Evolutionary conservation across 306 rosid species (phyloP), one percentile per base, ranked within the genome.

Genomic region (Hylodesmum podocarpum): DNA sequence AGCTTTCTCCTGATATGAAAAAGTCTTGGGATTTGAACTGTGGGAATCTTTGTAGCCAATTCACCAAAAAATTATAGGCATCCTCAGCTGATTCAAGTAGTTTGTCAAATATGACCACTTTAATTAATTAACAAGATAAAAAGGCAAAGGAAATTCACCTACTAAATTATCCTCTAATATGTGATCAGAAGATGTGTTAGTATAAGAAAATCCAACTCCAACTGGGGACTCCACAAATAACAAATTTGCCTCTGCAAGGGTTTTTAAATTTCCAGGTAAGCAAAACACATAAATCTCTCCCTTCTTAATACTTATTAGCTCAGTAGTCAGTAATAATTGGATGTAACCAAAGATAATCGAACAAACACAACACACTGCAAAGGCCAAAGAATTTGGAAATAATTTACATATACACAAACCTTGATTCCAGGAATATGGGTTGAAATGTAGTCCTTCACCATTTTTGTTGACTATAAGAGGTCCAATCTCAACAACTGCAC

Each of bases 201-300:
- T 82, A 64, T 84, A 87, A 77, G 91, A 87, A 69, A 87, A 87
- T 5, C 91, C 91, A 63, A 87, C 88, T 77, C 91, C 91, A 64
- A 84, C 91, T 2, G 91, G 91, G 10, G 91, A 87, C 54, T 87
- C 91, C 76, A 84, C 78, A 77, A 87, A 87, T 57, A 87, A 62
- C 81, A 87, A 80, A 74, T 84, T 87, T 66, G 88, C 85, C 72
- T 87, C 91, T 84, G 87, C 86, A 75, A 25, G 66, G 39, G 29
- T 36, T 59, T 59, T 36, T 3, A 40, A 78, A 25, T 55, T 57
- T 74, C 50, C 41, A 54, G 69, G 62, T 66, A 2, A 43, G 53
- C 41, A 77, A 54, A 67, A 72, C 2, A 24, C 61, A 46, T 39
- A 10, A 31, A 58, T 72, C 54, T 72, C 7, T 33, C 50, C 24